A percentile compares a stretch with the other conserved stretches of the same genome.
phyloP scores from a whole-genome alignment of 257 asterid species.

The Nicotiana tabacum region DNA sequence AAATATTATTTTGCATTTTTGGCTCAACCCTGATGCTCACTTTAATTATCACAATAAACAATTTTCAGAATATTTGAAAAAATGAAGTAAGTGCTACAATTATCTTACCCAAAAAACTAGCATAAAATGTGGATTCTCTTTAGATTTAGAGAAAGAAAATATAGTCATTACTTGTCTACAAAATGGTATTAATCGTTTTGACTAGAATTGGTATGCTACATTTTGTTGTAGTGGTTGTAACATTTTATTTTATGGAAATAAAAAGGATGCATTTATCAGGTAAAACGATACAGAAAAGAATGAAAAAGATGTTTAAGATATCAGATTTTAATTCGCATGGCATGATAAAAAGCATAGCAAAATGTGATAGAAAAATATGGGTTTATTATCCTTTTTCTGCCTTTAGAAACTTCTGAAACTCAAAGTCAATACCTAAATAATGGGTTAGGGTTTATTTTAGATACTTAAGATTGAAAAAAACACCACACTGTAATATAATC shows the following conservation, averaged over 20 bases:
- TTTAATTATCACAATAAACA: background rate
- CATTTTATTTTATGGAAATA: too few species aligned
- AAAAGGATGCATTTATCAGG: background rate
- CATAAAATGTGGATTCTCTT: background rate
- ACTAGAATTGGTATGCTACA: background rate
- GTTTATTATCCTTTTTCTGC: background rate
- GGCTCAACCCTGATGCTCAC: background rate
- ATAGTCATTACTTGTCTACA: background rate
- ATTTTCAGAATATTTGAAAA: background rate
- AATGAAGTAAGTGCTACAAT: background rate
- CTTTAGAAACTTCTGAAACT: background rate
- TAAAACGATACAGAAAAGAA: too few species aligned
- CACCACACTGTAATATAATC: background rate
- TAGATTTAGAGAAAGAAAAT: too few species aligned
- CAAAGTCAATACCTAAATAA: background rate
- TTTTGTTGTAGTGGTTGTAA: background rate
- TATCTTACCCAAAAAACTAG: background rate
- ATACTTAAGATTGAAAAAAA: background rate
- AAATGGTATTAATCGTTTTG: background rate
- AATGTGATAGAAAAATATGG: background rate
- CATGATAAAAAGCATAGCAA: too few species aligned
- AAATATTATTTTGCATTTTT: background rate
- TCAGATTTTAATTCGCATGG: background rate
- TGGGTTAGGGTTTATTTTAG: background rate
- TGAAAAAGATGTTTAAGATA: too few species aligned